Evolutionary conservation across 768 basidiomycete species (phyloP), one percentile per base, ranked within the genome.

Genomic region (Leccinum truebloodii): DNA sequence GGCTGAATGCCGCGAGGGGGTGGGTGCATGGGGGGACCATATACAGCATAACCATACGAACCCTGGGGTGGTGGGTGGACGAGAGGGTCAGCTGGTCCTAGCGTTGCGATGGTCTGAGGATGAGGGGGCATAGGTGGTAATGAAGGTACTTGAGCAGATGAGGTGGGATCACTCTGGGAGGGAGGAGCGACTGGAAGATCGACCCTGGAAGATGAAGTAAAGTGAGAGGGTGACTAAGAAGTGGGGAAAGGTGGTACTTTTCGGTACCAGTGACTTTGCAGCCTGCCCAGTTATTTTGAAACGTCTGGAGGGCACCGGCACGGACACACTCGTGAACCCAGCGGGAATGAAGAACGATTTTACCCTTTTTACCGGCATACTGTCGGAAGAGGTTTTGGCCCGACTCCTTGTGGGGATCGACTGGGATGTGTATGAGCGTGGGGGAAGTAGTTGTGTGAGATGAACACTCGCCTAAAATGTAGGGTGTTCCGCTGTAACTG

Each of bases 301-400:
- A 93, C 0, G 89, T 90, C 71, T 90, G 88, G 35, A 94, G 78
- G 50, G 82, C 80, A 54, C 84, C 82, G 6, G 81, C 75, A 65
- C 86, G 84, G 66, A 94, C 79, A 66, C 92, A 94, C 69, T 91
- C 88, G 53, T 83, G 81, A 22, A 92, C 81, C 92, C 92, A 94
- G 51, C 83, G 82, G 5, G 83, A 81, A 66, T 85, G 81, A 7
- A 94, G 83, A 3, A 94, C 84, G 50, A 92, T 77, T 72, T 93
- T 93, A 44, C 83, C 85, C 74, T 90, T 92, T 75, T 92, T 93
- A 50, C 83, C 82, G 1, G 82, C 83, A 72, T 91, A 93, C 68
- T 92, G 89, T 49, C 89, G 83, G 73, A 84, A 92, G 3, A 94
- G 73, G 67, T 86, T 92, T 71, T 93, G 91, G 3, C 92, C 92